Percentiles rank a stretch among this genome's conserved stretches.
Conservation (phyloP, 1,284 basidiomycete genomes). For the Wallemia hederae region DNA sequence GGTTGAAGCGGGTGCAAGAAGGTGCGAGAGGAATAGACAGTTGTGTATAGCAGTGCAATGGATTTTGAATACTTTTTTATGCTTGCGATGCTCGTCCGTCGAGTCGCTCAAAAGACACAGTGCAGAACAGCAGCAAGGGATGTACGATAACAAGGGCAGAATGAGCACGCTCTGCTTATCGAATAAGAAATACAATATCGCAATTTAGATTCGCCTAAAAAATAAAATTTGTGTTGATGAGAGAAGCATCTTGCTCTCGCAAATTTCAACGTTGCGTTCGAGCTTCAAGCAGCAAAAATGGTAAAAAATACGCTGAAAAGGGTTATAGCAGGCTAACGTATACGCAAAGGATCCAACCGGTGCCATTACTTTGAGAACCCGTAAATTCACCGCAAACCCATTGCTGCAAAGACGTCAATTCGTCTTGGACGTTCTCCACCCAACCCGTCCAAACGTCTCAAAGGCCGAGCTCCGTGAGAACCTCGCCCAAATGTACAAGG, state of each 20-base stretch:
- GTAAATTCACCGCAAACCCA: conserved; percentile 99
- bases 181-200: not conserved
- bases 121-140: too few relatives aligned
- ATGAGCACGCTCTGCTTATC: too few relatives aligned
- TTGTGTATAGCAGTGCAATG: too few relatives aligned
- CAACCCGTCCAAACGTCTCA: conserved; percentile 77
- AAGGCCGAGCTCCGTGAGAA: conserved; percentile 79
- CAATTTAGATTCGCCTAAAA: not conserved
- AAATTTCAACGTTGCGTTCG: conserved; percentile 1
- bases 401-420: conserved; percentile 75
- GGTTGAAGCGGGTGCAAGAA: too few relatives aligned
- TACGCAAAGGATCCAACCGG: conserved; percentile 36
- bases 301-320: not conserved
- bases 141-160: too few relatives aligned
- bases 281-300: not conserved
- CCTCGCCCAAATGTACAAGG: conserved; percentile 42
- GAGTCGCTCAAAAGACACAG: too few relatives aligned
- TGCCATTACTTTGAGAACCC: conserved; percentile 86
- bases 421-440: conserved; percentile 84
- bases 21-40: too few relatives aligned
- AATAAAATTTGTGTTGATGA: not conserved
- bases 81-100: too few relatives aligned
- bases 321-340: not conserved
- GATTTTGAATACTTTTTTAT: too few relatives aligned
- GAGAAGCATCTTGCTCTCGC: not conserved